Evolutionary conservation across 73 alveolate species (phyloP), one percentile per base, ranked within the genome.

Genomic region (Blepharisma japonicum): DNA sequence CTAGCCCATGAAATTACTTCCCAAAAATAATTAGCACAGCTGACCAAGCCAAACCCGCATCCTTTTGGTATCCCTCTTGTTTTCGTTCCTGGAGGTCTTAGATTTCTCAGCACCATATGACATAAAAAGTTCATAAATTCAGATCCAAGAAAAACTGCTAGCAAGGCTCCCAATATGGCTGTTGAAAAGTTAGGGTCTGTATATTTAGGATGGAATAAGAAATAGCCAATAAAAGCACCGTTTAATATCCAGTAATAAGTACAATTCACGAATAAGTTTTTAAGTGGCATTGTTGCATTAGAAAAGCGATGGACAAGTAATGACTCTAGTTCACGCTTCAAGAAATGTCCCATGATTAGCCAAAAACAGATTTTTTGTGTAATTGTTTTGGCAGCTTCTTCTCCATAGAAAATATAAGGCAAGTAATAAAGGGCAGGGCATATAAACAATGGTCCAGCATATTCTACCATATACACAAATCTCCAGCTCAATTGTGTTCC

Each of bases 1-100:
- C 86, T 71, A 32, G 92, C 70, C 99, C 99, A 96, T 68, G 98
- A 94, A 45, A 93, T 71, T 45, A 94, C 81, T 88, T 96, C 99
- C 98, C 98, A 96, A 86, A 89, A 91, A 78, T 96, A 96, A 86
- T 96, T 96, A 45, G 99, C 99, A 68, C 98, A 95, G 7, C 98
- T 89, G 55, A 87, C 97, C 4, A 90, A 71, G 66, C 3, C 42
- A 32, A 32, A 32, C 55, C 99, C 99, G 77, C 92, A 96, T 9
- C 96, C 98, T 76, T 79, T 89, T 6, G 98, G 98, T 74, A 91
- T 89, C 25, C 94, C 96, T 81, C 96, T 88, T 72, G 87, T 92
- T 55, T 92, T 92, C 25, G 94, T 77, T 21, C 96, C 95, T 47
- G 86, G 88, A 39, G 84, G 83, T 81, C 96, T 82, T n/a, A 94